These are phyloP conservation scores for Seiridium cupressi DNA, from an alignment of 2,329 filamentous ascomycete genomes.

Conservation along the genomic window DNA sequence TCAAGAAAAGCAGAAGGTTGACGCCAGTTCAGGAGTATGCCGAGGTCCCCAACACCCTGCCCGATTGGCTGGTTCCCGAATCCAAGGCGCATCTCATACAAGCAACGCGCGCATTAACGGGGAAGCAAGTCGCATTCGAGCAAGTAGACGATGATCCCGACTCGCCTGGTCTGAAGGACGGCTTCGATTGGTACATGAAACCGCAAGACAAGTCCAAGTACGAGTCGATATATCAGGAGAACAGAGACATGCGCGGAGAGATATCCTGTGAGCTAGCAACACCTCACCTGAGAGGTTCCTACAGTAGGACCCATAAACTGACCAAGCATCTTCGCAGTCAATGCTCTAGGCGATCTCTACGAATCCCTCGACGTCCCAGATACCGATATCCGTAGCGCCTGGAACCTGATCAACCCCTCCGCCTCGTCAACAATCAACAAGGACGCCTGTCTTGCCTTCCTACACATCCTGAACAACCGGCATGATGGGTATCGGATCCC, in stretches of 20 bases:
- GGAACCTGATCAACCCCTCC: constrained; percentile 96
- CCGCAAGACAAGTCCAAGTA: constrained; percentile 90
- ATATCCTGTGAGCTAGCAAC: constrained; percentile 60
- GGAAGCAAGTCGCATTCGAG: constrained; percentile 80
- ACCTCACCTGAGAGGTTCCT: neutral
- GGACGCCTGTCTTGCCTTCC: constrained; percentile 89
- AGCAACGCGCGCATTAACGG: constrained; percentile 75
- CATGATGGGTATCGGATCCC: constrained; percentile 96
- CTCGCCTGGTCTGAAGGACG: constrained; percentile 82
- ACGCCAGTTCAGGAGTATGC: constrained; percentile 66
- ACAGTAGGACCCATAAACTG: neutral
- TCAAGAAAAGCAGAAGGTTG: neutral
- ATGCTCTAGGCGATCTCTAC: constrained; percentile 79
- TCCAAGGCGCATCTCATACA: constrained; percentile 90
- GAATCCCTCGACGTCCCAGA: constrained; percentile 72
- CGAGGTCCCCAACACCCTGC: constrained; percentile 81
- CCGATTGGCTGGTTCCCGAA: constrained; percentile 96
- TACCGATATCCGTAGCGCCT: constrained; percentile 83
- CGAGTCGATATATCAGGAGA: constrained; percentile 94
- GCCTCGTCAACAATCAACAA: constrained; percentile 83
- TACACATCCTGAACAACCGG: constrained; percentile 94
- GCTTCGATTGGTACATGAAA: constrained; percentile 99
- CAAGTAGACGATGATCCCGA: constrained; percentile 81
- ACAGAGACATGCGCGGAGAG: constrained; percentile 83
- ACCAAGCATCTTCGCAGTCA: constrained; percentile 52